These are phyloP conservation scores for Neurospora sp. DNA, from an alignment of 495 filamentous ascomycete genomes.

Conservation along the genomic window DNA sequence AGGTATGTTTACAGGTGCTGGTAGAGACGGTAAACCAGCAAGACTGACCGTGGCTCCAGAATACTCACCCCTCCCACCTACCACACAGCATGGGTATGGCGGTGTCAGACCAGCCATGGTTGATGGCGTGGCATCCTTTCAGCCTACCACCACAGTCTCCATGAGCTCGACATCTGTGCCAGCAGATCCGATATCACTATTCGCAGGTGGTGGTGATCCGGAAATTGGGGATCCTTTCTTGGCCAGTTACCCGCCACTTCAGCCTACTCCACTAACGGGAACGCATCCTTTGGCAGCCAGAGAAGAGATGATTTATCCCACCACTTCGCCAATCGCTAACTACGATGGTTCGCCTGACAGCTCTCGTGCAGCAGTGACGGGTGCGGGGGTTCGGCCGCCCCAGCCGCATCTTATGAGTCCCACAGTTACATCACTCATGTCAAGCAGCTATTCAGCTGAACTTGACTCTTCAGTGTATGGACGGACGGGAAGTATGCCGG, in stretches of 20 bases:
- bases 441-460: constrained; percentile 3
- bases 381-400: constrained; percentile 2
- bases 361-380: background rate
- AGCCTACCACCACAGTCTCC: constrained; percentile 15
- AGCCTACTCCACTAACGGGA: constrained; percentile 25
- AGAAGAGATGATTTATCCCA: constrained; percentile 40
- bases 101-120: constrained; percentile 19
- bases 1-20: constrained; percentile 10
- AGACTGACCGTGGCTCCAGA: constrained; percentile 10
- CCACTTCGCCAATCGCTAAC: constrained; percentile 13
- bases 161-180: constrained; percentile 10
- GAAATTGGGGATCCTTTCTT: constrained; percentile 26
- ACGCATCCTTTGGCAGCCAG: constrained; percentile 26
- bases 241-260: constrained; percentile 30
- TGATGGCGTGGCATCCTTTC: constrained; percentile 17
- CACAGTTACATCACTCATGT: constrained; percentile 1
- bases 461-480: constrained; percentile 5
- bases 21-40: background rate
- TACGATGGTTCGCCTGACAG: constrained; percentile 14
- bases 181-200: constrained; percentile 17
- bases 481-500: background rate
- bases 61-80: constrained; percentile 23
- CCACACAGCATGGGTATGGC: constrained; percentile 25
- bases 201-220: constrained; percentile 22
- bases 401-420: constrained; percentile 3